Conservation (phyloP, 2,329 filamentous ascomycete species). For the Cordyceps farinosa region DNA sequence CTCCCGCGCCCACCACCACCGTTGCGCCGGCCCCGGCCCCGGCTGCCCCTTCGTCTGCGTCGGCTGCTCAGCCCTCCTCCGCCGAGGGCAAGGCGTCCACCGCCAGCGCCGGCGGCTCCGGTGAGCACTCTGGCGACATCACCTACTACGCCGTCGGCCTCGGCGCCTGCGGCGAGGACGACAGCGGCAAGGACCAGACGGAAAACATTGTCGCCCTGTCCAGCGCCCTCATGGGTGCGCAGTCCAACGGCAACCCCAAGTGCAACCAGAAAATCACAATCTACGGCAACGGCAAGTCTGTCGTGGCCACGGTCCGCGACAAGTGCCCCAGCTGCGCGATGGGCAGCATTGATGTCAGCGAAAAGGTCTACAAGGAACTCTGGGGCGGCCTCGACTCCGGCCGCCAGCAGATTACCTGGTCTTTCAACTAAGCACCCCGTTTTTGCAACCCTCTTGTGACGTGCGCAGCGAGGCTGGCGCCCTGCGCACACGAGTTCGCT, state of each 20-base stretch:
- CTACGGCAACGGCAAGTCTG: slow-evolving; percentile 54
- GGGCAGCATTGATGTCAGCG: slow-evolving; percentile 58
- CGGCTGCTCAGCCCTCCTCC: slow-evolving; percentile 21
- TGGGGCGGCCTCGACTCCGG: slow-evolving; percentile 44
- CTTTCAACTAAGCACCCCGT: slow-evolving; percentile 38
- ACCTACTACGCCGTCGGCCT: slow-evolving; percentile 71
- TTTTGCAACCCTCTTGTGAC: neutral
- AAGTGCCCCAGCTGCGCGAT: slow-evolving; percentile 68
- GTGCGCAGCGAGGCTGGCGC: slow-evolving; percentile 16
- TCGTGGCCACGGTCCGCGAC: slow-evolving; percentile 61
- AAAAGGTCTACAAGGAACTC: slow-evolving; percentile 53
- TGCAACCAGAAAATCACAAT: slow-evolving; percentile 69
- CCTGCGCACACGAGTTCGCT: neutral
- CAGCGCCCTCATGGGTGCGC: slow-evolving; percentile 56
- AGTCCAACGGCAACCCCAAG: slow-evolving; percentile 64
- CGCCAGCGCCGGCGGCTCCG: slow-evolving; percentile 21
- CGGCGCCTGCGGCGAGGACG: slow-evolving; percentile 64
- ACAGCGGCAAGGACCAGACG: slow-evolving; percentile 49
- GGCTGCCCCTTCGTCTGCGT: slow-evolving; percentile 14
- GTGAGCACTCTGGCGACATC: slow-evolving; percentile 55
- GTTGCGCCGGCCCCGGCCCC: slow-evolving; percentile 16
- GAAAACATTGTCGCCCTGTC: slow-evolving; percentile 69
- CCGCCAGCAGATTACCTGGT: slow-evolving; percentile 43
- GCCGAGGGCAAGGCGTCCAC: neutral
- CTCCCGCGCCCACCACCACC: slow-evolving; percentile 21